Base-by-base conservation (phyloP, 169 alveolate genomes). In the Plasmodium gallinaceum region DNA sequence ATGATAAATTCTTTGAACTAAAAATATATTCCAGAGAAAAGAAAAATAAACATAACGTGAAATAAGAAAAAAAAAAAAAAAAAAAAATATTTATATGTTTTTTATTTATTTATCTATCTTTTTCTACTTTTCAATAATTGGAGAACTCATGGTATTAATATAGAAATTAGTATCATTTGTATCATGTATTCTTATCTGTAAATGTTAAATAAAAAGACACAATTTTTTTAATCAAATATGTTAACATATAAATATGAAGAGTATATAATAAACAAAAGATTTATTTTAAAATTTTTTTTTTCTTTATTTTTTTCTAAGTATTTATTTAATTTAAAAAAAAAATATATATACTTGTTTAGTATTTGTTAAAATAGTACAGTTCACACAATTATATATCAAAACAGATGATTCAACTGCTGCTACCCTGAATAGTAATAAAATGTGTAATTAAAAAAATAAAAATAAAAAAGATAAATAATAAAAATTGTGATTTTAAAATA, bases 321-420 rank as follows among this genome's bases (percentile, higher is more conserved):
- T 71, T 37, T 60, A 22, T 18, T 57, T 9, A 14, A 14, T 0
- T 10, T 5, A 10, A 64, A 10, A 48, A 48, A 48, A 48, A 14
- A 14, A 24, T 5, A 16, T 69, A 22, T 24, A 26, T 68, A 86
- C 92, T 61, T 86, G 92, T 75, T 86, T 69, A 7, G 92, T 45
- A 71, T 86, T 86, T 48, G 87, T 12, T 26, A 86, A 61, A 70
- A 86, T 86, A 60, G 58, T 86, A 46, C 88, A 86, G 16, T 66
- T 75, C 37, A 32, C 48, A 43, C 92, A 86, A 51, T 46, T 22
- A 58, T 86, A 86, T 58, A 86, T 71, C 60, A 86, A 37, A 12
- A 86, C 7, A 39, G 92, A 86, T 1, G 92, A 86, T 16, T 86
- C 92, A 39, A 86, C 87, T 14, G 85, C 92, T 14, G 92, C 58